Conservation (phyloP, 139 green algal genomes). For the Chloropicon primus region DNA sequence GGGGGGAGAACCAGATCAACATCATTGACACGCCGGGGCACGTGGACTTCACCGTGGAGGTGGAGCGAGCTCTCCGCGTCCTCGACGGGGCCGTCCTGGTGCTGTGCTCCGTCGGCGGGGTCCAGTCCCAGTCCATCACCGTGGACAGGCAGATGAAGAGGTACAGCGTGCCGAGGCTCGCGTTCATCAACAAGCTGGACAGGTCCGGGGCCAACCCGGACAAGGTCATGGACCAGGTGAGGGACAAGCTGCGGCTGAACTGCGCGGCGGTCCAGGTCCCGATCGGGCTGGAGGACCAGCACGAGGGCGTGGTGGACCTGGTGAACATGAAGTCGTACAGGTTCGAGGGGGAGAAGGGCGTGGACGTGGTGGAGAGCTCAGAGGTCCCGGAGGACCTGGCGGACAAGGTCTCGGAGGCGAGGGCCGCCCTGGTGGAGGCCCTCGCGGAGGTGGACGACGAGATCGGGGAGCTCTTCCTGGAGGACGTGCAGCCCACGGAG, state of each 20-base stretch:
- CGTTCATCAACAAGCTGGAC: slow-evolving; percentile 86
- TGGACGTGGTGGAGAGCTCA: slow-evolving; percentile 26
- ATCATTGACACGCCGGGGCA: slow-evolving; percentile 97
- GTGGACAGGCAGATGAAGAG: slow-evolving; percentile 91
- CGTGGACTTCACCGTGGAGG: slow-evolving; percentile 99
- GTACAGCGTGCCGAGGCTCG: slow-evolving; percentile 78
- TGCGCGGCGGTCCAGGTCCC: slow-evolving; percentile 77
- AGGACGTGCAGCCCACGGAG: slow-evolving; percentile 52
- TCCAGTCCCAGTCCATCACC: slow-evolving; percentile 90
- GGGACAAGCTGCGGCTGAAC: slow-evolving; percentile 62
- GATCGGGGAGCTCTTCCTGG: slow-evolving; percentile 80
- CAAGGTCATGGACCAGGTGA: slow-evolving; percentile 43
- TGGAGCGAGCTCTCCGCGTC: slow-evolving; percentile 89
- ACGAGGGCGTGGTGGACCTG: slow-evolving; percentile 84
- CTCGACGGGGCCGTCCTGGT: slow-evolving; percentile 94
- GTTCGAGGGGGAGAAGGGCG: slow-evolving; percentile 43
- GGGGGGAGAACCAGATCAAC: slow-evolving; percentile 92
- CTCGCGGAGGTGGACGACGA: slow-evolving; percentile 72
- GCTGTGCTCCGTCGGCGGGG: slow-evolving; percentile 74
- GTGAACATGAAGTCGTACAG: slow-evolving; percentile 38
- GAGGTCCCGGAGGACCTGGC: slow-evolving; percentile 37
- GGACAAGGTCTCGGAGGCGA: not conserved
- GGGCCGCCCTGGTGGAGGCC: not conserved
- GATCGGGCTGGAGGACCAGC: slow-evolving; percentile 82
- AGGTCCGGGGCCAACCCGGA: slow-evolving; percentile 69